Evolutionary conservation across 345 rosid genomes (phyloP), one percentile per base, ranked within the genome.

Genomic region (Anacardium occidentale): DNA sequence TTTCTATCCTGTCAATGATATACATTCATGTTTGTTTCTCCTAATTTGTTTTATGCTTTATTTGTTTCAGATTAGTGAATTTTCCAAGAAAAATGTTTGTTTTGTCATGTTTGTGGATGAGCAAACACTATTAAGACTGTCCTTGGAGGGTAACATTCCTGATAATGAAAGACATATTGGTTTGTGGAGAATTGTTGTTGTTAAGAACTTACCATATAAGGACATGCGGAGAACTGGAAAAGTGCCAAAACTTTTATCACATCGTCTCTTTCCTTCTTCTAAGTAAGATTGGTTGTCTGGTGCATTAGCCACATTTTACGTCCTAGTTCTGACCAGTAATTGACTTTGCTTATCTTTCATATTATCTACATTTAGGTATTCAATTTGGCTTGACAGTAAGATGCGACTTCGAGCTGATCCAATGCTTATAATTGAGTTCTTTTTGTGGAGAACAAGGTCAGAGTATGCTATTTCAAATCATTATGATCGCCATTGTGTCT

Each of bases 381-480:
- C 99, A 3, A 88, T 92, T 74, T 95, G 99, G 99, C 74, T 95
- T 60, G 98, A 95, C 68, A 91, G 98, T 83, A 95, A 95, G 85
- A 81, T 91, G 94, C 87, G 98, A 70, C 98, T 95, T 58, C 76
- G 77, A 57, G 76, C 86, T 65, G 98, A 95, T 77, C 99, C 97
- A 21, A 81, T 92, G 85, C 72, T 86, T 67, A 84, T 95, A 32
- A 82, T 95, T 59, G 98, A 95, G 78, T 81, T 80, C 89, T 88
- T 94, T 79, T 79, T 92, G 72, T 94, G 98, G 98, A 83, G 91
- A 81, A 81, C 79, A 34, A 86, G 74, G 68, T 86, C 98, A 74
- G 97, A 92, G 77, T 92, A 85, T 69, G 99, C 96, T 77, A 95
- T 95, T 78, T 95, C 99, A n/a, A 92, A 86, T 70, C 98, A 95